A percentile compares a stretch with the other conserved stretches of the same genome.
Evolutionary conservation across 2,329 filamentous ascomycete species (phyloP).

Genomic region (Penicillium sp.): DNA sequence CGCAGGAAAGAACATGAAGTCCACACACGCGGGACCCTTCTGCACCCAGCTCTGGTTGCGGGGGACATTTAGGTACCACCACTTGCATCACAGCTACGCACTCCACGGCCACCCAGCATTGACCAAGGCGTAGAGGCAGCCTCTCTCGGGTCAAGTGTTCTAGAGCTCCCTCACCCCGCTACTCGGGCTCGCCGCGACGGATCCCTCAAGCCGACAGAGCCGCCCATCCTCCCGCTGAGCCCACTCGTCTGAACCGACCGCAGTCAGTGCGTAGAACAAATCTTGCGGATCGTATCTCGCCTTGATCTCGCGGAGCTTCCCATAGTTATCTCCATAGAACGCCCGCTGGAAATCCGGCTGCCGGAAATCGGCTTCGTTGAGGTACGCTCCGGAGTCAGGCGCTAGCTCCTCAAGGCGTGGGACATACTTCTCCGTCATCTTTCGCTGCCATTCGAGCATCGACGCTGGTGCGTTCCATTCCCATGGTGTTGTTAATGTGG

Average conservation of each 20-base stretch:
- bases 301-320: conserved; percentile 6
- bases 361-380: conserved; percentile 18
- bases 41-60: too few relatives aligned
- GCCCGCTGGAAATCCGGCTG: conserved; percentile 15
- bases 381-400: conserved; percentile 30
- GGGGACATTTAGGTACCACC: too few relatives aligned
- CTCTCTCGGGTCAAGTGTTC: too few relatives aligned
- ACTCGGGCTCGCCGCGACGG: too few relatives aligned
- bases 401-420: conserved; percentile 42
- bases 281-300: conserved; percentile 17
- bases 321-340: conserved; percentile 17
- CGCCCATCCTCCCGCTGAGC: background rate
- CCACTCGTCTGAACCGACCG: conserved; percentile 17
- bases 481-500: conserved; percentile 43
- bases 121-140: too few relatives aligned
- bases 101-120: too few relatives aligned
- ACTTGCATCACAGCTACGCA: too few relatives aligned
- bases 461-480: conserved; percentile 38
- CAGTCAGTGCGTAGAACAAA: conserved; percentile 14
- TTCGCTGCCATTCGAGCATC: conserved; percentile 41
- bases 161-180: too few relatives aligned
- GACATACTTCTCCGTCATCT: conserved; percentile 47
- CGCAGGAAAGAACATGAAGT: too few relatives aligned
- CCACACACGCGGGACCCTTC: too few relatives aligned
- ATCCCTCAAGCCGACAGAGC: background rate